A percentile compares a stretch with the other conserved stretches of the same genome.
phyloP scores from a whole-genome alignment of 2,329 filamentous ascomycete genomes.

The Aureobasidium lini region DNA sequence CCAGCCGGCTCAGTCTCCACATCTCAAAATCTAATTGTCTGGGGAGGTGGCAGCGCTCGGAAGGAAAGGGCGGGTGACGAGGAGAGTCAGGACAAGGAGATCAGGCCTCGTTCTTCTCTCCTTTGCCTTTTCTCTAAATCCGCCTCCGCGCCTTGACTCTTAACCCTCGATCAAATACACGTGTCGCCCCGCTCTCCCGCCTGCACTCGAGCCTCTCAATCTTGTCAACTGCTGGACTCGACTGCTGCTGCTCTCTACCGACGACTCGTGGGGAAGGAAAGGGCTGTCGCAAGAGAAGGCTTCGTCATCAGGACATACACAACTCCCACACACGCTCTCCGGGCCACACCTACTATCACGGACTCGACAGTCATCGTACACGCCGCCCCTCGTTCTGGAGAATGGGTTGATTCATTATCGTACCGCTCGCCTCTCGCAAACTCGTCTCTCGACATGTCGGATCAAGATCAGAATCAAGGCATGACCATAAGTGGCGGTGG shows the following conservation, averaged over 20 bases:
- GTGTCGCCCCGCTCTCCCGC: conserved; percentile 2
- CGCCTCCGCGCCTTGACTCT: not conserved
- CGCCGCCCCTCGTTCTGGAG: not conserved
- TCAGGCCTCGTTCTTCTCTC: not conserved
- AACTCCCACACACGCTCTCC: not conserved
- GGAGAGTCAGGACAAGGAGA: not conserved
- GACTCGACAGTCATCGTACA: not conserved
- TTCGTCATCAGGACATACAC: not conserved
- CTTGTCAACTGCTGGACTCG: not conserved
- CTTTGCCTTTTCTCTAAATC: conserved; percentile 4
- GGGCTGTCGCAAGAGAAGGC: conserved; percentile 1
- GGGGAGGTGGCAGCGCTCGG: conserved; percentile 11
- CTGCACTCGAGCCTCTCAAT: not conserved
- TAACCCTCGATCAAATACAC: conserved; percentile 3
- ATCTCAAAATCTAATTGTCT: conserved; percentile 8
- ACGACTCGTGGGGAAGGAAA: not conserved
- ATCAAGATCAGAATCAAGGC: not conserved
- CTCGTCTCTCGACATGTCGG: conserved; percentile 7
- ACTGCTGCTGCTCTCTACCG: not conserved
- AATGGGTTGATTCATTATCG: conserved; percentile 8
- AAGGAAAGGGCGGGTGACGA: conserved; percentile 1
- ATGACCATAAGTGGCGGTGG: conserved; percentile 9
- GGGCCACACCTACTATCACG: not conserved
- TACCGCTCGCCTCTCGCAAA: not conserved
- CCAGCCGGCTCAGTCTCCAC: conserved; percentile 7